A percentile compares a stretch with the other conserved stretches of the same genome.
Conservation (phyloP, 2,329 filamentous ascomycete genomes). For the Neopestalotiopsis sp. region DNA sequence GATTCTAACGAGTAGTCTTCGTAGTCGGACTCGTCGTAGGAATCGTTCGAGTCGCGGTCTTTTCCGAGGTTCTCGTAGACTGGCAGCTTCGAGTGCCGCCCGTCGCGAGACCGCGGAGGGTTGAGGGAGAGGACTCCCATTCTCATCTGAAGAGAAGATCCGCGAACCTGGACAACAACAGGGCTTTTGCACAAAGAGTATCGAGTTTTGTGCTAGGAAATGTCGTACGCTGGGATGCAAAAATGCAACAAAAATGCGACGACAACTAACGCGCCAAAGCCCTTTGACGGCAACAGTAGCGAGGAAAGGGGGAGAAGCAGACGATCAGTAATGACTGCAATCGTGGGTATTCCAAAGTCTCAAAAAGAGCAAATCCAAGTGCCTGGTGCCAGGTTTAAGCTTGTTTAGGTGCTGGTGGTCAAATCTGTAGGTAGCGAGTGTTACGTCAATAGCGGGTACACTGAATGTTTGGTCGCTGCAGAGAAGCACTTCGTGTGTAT, state of each 20-base stretch:
- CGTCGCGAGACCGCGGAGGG: constrained; percentile 52
- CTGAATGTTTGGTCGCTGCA: neutral
- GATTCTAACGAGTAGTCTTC: constrained; percentile 47
- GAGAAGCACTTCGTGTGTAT: neutral
- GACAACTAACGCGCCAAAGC: neutral
- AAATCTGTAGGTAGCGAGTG: neutral
- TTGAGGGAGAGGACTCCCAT: constrained; percentile 59
- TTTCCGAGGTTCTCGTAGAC: constrained; percentile 57
- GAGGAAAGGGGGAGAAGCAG: neutral
- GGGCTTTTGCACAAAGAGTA: neutral
- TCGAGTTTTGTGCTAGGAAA: neutral
- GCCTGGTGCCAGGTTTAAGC: constrained; percentile 7
- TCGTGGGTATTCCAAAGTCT: neutral
- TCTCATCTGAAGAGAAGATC: constrained; percentile 20
- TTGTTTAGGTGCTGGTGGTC: constrained; percentile 2
- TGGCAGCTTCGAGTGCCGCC: constrained; percentile 48
- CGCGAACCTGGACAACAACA: neutral
- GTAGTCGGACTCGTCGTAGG: constrained; percentile 49
- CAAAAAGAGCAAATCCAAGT: neutral
- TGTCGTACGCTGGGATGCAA: neutral
- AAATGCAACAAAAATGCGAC: neutral
- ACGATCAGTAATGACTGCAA: neutral
- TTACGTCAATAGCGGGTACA: constrained; percentile 8
- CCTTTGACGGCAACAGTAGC: neutral
- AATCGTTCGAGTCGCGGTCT: constrained; percentile 58